Base-by-base conservation (phyloP, 108 stramenopile genomes). In the Cyclostephanos invisitatus region DNA sequence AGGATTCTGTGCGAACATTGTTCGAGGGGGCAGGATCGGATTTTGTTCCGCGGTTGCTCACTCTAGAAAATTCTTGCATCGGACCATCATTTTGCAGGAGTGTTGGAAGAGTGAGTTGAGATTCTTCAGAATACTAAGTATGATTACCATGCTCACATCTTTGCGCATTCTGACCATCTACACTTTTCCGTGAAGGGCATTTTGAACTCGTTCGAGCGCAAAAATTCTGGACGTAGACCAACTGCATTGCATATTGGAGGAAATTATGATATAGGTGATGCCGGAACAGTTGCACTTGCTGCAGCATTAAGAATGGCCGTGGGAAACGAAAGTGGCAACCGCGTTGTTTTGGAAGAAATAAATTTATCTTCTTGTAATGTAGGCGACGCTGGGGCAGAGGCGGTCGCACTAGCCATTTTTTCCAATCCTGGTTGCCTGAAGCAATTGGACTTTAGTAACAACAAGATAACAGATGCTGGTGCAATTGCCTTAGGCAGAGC, bases 341-440 rank as follows among this genome's bases (percentile, higher is more conserved):
- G 67, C 44, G 4, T 50, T 20, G 36, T 91, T 27, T 83, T 94
- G 36, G 85, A 91, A 37, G 64, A 62, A 20, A 65, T 94, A 21
- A 89, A 91, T 69, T 60, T 94, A 60, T 91, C 90, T 5, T 85
- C 74, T 1, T 94, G 93, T 62, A 80, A 72, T 37, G 82, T 94
- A 56, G 78, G 84, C 10, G 93, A 94, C 64, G 73, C 77, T 36
- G 93, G 93, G 20, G 88, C 82, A 11, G 85, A 90, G 65, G 87
- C 90, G 0, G 61, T 94, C 38, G 89, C 93, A 0, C 72, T 90
- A 24, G 93, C 90, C 5, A 68, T 94, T 32, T 80, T 80, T 40
- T 69, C 67, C 18, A 60, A 81, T 62, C 84, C 86, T 27, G 48
- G 62, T 10, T 85, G 84, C 48, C 47, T 94, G n/a, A 61, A 64